Evolutionary conservation across 2,329 filamentous ascomycete genomes (phyloP).

Genomic region (Alternaria sp.): DNA sequence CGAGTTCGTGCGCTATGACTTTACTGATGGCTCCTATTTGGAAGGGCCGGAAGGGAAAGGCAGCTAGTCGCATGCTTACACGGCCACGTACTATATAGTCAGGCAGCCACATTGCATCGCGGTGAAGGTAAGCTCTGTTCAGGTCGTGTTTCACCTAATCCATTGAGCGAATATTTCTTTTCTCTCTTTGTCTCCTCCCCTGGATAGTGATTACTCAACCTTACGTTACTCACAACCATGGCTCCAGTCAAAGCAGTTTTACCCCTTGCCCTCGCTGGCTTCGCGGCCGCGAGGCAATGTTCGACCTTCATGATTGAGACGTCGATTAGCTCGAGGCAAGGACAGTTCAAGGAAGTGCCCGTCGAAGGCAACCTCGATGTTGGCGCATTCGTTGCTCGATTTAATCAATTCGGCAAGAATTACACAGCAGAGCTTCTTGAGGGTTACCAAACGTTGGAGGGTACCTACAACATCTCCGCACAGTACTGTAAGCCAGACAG

Average conservation of each 20-base stretch:
- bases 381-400: slow-evolving; percentile 59
- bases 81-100: not conserved
- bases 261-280: slow-evolving; percentile 28
- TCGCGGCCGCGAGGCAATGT: slow-evolving; percentile 46
- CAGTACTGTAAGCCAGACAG: slow-evolving; percentile 67
- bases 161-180: not conserved
- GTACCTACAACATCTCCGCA: slow-evolving; percentile 65
- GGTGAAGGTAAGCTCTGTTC: not conserved
- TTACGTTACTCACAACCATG: slow-evolving; percentile 10
- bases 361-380: slow-evolving; percentile 64
- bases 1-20: not conserved
- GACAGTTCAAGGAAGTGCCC: slow-evolving; percentile 60
- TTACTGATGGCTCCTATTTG: not conserved
- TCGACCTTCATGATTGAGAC: slow-evolving; percentile 65
- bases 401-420: slow-evolving; percentile 48
- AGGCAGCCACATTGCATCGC: not conserved
- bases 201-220: not conserved
- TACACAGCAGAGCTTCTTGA: slow-evolving; percentile 56
- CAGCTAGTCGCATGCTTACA: slow-evolving; percentile 3
- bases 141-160: not conserved
- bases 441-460: slow-evolving; percentile 61
- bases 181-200: not conserved
- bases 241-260: slow-evolving; percentile 18
- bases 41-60: slow-evolving; percentile 9
- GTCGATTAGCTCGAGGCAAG: slow-evolving; percentile 63